Percentiles rank a stretch among this genome's conserved stretches.
Evolutionary conservation across 805 yeast genomes (phyloP).

Genomic region (Clavispora asparagi): DNA sequence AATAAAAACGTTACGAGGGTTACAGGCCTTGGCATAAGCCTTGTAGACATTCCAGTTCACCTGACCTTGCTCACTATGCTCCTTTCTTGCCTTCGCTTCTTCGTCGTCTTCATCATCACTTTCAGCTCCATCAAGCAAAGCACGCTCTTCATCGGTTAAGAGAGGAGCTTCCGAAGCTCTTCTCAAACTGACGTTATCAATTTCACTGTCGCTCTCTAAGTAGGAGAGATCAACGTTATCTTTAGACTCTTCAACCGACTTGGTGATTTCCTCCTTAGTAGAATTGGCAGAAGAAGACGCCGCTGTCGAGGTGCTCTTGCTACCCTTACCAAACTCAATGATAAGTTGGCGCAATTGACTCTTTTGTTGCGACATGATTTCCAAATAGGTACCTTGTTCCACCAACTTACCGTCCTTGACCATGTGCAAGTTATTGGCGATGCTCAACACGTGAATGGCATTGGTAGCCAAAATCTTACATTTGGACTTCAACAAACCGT

Average conservation of each 20-base stretch:
- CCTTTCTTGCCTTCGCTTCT: constrained; percentile 48
- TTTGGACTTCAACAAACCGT: constrained; percentile 70
- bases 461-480: constrained; percentile 82
- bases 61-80: constrained; percentile 87
- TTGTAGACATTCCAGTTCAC: constrained; percentile 83
- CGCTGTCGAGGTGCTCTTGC: constrained; percentile 11
- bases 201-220: constrained; percentile 26
- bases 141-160: constrained; percentile 30
- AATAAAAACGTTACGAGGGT: constrained; percentile 55
- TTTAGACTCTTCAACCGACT: constrained; percentile 5
- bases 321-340: constrained; percentile 55
- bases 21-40: constrained; percentile 86
- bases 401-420: constrained; percentile 62
- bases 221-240: constrained; percentile 20
- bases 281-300: constrained; percentile 12
- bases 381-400: constrained; percentile 61
- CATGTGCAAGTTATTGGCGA: constrained; percentile 67
- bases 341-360: constrained; percentile 53
- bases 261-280: constrained; percentile 17
- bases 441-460: constrained; percentile 72
- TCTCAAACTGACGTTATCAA: constrained; percentile 39
- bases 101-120: constrained; percentile 34
- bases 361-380: constrained; percentile 40
- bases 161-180: constrained; percentile 60
- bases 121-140: constrained; percentile 19